Percentiles rank a stretch among this genome's conserved stretches.
Evolutionary conservation across 176 grass and related monocot species (phyloP).

Genomic region (Calamus simplicifolius): DNA sequence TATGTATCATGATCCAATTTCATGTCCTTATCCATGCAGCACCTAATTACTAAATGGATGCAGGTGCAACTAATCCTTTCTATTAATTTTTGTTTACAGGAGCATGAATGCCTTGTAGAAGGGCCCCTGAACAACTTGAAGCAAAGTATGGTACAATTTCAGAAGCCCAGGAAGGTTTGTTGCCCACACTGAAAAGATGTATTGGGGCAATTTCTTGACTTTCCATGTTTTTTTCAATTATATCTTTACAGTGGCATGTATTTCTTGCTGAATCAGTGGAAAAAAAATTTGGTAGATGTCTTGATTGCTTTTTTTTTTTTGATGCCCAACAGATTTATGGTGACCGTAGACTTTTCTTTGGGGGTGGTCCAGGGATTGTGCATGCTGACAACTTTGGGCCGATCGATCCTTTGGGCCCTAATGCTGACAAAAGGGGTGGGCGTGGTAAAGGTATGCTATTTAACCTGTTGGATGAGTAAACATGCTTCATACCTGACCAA

Average conservation of each 20-base stretch:
- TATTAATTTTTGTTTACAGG: slow-evolving; percentile 38
- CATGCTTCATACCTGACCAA: too few species aligned
- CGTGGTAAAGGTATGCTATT: slow-evolving; percentile 58
- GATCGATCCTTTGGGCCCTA: slow-evolving; percentile 32
- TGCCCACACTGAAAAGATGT: not conserved
- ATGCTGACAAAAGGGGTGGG: slow-evolving; percentile 60
- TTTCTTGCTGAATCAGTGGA: too few species aligned
- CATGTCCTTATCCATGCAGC: too few species aligned
- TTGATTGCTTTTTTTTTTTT: slow-evolving; percentile 11
- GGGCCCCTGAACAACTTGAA: slow-evolving; percentile 97
- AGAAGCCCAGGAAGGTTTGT: slow-evolving; percentile 96
- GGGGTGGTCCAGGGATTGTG: slow-evolving; percentile 70
- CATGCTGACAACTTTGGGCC: slow-evolving; percentile 48
- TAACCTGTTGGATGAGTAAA: not conserved
- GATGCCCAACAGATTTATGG: slow-evolving; percentile 65
- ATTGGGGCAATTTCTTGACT: too few species aligned
- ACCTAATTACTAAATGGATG: too few species aligned
- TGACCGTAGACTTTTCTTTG: slow-evolving; percentile 76
- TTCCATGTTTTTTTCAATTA: too few species aligned
- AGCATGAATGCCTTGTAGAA: slow-evolving; percentile 98
- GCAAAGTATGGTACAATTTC: slow-evolving; percentile 99
- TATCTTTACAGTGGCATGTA: too few species aligned
- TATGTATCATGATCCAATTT: too few species aligned
- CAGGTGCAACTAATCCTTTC: slow-evolving; percentile 1
- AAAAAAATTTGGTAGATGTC: too few species aligned